Evolutionary conservation across 768 basidiomycete genomes (phyloP).

Genomic region (Amanita fuliginea): DNA sequence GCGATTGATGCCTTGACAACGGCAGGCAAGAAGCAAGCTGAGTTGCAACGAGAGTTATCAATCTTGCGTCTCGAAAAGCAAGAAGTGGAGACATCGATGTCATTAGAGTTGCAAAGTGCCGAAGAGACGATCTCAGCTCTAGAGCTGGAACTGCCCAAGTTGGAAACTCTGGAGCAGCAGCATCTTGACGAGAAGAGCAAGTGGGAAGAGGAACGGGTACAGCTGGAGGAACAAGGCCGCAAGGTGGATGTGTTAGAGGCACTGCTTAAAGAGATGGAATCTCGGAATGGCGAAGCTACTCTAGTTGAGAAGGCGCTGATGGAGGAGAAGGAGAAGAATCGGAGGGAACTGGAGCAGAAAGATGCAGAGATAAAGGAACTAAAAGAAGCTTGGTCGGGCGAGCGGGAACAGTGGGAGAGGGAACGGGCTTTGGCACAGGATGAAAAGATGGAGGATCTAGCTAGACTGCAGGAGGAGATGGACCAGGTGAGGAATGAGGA

Average conservation of each 20-base stretch:
- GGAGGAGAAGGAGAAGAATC: constrained; percentile 21
- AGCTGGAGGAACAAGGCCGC: constrained; percentile 28
- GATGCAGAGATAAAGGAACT: constrained; percentile 21
- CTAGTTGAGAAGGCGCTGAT: constrained; percentile 28
- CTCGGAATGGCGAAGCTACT: constrained; percentile 27
- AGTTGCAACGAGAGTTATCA: constrained; percentile 51
- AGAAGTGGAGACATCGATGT: constrained; percentile 52
- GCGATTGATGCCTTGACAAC: constrained; percentile 46
- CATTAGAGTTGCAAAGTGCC: constrained; percentile 54
- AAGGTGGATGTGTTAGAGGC: constrained; percentile 27
- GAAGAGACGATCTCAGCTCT: constrained; percentile 53
- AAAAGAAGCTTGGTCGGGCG: constrained; percentile 11
- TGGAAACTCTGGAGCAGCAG: constrained; percentile 37
- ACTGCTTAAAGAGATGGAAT: constrained; percentile 32
- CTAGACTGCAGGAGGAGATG: constrained; percentile 35
- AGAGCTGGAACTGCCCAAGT: constrained; percentile 40
- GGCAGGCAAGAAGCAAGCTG: constrained; percentile 50
- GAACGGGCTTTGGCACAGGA: constrained; percentile 32
- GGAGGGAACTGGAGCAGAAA: constrained; percentile 24
- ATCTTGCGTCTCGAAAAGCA: constrained; percentile 57
- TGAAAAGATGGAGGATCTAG: constrained; percentile 36
- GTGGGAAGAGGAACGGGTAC: constrained; percentile 39
- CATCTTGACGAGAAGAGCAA: constrained; percentile 36
- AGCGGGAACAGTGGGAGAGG: constrained; percentile 19
- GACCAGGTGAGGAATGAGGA: constrained; percentile 32